Evolutionary conservation across 2,329 filamentous ascomycete species (phyloP), one percentile per base, ranked within the genome.

Genomic region (Colletotrichum truncatum): DNA sequence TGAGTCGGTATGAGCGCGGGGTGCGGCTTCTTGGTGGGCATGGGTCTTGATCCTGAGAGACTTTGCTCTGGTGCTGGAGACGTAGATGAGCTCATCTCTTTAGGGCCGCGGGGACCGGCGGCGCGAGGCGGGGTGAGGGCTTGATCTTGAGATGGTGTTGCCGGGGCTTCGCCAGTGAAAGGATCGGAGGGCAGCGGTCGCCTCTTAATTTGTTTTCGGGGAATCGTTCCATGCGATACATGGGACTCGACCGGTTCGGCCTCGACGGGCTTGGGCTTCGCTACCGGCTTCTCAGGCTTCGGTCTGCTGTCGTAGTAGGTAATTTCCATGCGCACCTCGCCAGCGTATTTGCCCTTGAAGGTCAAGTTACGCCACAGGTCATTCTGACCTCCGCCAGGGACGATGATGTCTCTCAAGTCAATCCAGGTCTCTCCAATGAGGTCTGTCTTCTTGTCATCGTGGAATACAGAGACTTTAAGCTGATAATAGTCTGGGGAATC

Each of bases 391-490:
- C 96, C 96, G 49, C 96, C 94, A 2, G 89, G 84, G 18, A 94
- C 85, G 68, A 99, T 87, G 71, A 99, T 92, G 70, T 89, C 86
- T 70, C 90, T 89, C 65, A 99, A 84, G 73, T 93, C 91, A 64
- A 98, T 88, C 91, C 93, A 98, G 6, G 93, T 90, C 79, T 99
- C 96, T 69, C 96, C 96, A 72, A 99, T 98, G 69, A 99, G 80
- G 70, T 99, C 96, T 0, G 95, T 98, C 82, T 92, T 97, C 82
- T 98, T 98, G 80, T 99, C 96, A 73, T 99, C 96, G 75, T 97
- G 98, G 82, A 99, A 99, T 6, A 98, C 88, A 3, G 95, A 98
- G 14, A 98, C 86, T 77, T 99, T 99, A 62, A 99, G 86, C 76
- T 94, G 93, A 79, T 93, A 94, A 82, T 99, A 99, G 79, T 99